Evolutionary conservation across 441 rosid species (phyloP), one percentile per base, ranked within the genome.

Genomic region (Biscutella laevigata): DNA sequence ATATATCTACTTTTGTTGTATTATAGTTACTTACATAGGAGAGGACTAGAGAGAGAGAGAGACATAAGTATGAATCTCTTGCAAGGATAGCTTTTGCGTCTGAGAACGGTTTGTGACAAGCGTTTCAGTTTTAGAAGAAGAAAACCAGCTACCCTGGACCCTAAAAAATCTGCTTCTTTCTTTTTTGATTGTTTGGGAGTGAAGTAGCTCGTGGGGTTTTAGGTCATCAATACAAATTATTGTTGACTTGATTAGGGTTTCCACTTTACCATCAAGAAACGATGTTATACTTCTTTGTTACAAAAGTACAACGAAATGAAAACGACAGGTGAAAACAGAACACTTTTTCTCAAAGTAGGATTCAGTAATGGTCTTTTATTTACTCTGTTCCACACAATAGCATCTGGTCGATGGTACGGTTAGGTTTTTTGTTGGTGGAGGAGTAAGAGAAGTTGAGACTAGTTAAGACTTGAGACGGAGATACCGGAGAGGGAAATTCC

Each of bases 21-120:
- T 49, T 25, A 57, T 64, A 57, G 63, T 57, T 57, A 57, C 53
- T 41, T 64, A 49, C 57, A 41, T 48, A 48, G 62, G 38, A 49
- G 34, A 55, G 29, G 24, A 33, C 47, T 57, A 57, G 20, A 47
- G 39, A 49, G 27, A 48, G 27, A 48, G 20, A 17, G 20, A 17
- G 2, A 17, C 3, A 16, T 4, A 48, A 55, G 53, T 49, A 48
- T 14, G 37, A 46, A 63, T 37, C 53, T 49, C 58, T 48, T 19
- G 32, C 20, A 33, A 64, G 17, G 7, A 19, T 49, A 42, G 53
- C n/a, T 59, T 30, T 59, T 61, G 58, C 53, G 40, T 40, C 56
- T 62, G 38, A 43, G 26, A 35, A 44, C 33, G 4, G 39, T 44
- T 13, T 55, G 50, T 13, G 38, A 33, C 13, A 25, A 34, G 52